Base-by-base conservation (phyloP, 345 rosid genomes). In the Lumnitzera littorea region DNA sequence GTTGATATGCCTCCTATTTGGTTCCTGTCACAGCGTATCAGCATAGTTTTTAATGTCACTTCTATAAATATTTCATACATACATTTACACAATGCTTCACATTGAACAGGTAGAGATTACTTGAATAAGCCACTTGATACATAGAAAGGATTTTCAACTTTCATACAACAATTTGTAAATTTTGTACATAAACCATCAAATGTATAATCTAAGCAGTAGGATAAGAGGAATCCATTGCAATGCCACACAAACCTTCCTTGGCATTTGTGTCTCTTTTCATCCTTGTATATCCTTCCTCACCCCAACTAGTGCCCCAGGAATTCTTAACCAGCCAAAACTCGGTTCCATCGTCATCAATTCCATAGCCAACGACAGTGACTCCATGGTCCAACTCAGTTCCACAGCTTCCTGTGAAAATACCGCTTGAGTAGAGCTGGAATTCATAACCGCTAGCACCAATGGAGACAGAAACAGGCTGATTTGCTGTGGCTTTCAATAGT, bases 401-500 rank as follows among this genome's bases (percentile, higher is more conserved):
- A 24, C 62, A 58, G 20, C 14, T 13, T 46, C 62, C 62, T 2
- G 52, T 58, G 51, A 58, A 58, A 7, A 5, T 48, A 25, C 63
- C 23, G 7, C 47, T 58, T 62, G 65, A 8, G 51, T 47, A 29
- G 47, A 61, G 24, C 62, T n/a, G 49, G 70, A 75, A 55, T 15
- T 52, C 17, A 20, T 70, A 68, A 25, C 80, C 73, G 23, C 76
- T 68, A 24, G 76, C 80, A 62, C 72, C 80, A 12, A 76, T 76
- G 17, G 80, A 73, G 2, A 76, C 80, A 2, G 71, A 65, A 16
- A 72, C 57, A 4, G 71, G 76, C 46, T 76, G 76, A 63, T 68
- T 62, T 2, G 20, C 20, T 13, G 13, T 24, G 8, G 12, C 55
- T 51, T 51, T 51, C 55, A 51, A 5, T 11, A 51, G 55, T 24